phyloP scores from a whole-genome alignment of 2,329 filamentous ascomycete genomes.

The Pyrenochaeta sp. region DNA sequence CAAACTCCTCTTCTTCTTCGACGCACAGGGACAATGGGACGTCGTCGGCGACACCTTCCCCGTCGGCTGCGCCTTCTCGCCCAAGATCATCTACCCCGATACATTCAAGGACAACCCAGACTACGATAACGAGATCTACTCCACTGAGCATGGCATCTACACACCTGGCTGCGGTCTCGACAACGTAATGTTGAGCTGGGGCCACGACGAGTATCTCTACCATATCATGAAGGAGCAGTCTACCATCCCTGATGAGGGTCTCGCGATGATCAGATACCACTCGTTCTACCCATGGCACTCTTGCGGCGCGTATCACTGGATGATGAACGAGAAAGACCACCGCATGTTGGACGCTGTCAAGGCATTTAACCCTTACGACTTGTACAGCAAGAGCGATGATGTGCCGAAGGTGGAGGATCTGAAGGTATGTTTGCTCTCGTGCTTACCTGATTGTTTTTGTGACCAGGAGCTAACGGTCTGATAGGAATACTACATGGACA shows the following conservation, averaged over 20 bases:
- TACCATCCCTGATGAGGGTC: constrained; percentile 77
- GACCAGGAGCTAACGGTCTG: constrained; percentile 5
- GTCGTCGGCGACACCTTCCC: constrained; percentile 89
- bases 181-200: constrained; percentile 90
- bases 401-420: constrained; percentile 78
- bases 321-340: constrained; percentile 85
- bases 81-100: constrained; percentile 80
- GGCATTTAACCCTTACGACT: constrained; percentile 90
- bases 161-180: constrained; percentile 79
- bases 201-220: constrained; percentile 89
- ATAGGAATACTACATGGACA: constrained; percentile 74
- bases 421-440: constrained; percentile 62
- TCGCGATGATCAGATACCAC: constrained; percentile 94
- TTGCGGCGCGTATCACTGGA: constrained; percentile 78
- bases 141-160: constrained; percentile 82
- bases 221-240: constrained; percentile 85
- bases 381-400: constrained; percentile 91
- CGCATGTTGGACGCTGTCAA: constrained; percentile 81
- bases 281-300: constrained; percentile 93
- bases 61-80: constrained; percentile 77
- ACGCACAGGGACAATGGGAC: constrained; percentile 89
- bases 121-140: constrained; percentile 73
- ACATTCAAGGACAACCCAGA: constrained; percentile 84
- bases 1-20: constrained; percentile 82
- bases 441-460: constrained; percentile 1